These are phyloP conservation scores for Parasarocladium wereldwijsianum DNA, from an alignment of 2,329 filamentous ascomycete genomes.

Conservation along the genomic window DNA sequence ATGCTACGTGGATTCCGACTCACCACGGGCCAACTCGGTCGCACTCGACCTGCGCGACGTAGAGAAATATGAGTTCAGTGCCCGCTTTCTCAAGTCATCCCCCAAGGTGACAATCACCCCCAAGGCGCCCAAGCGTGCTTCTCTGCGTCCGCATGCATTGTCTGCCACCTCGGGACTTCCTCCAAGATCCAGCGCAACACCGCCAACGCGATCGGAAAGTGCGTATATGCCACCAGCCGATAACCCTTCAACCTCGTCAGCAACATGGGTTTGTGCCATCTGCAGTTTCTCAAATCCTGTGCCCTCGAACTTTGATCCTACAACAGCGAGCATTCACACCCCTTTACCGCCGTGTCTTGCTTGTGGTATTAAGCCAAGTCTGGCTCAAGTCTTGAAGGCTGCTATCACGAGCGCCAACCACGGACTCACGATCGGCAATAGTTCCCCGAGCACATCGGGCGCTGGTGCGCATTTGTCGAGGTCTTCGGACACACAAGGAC, in stretches of 20 bases:
- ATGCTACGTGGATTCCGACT: constrained; percentile 83
- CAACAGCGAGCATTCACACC: constrained; percentile 63
- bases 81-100: constrained; percentile 88
- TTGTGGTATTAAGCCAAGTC: constrained; percentile 83
- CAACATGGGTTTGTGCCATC: constrained; percentile 92
- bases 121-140: constrained; percentile 57
- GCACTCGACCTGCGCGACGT: constrained; percentile 82
- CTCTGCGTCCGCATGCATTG: constrained; percentile 38
- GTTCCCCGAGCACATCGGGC: constrained; percentile 6
- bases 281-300: constrained; percentile 91
- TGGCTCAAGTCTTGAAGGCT: constrained; percentile 73
- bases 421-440: constrained; percentile 18
- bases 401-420: constrained; percentile 62
- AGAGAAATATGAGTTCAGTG: constrained; percentile 82
- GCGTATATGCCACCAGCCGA: constrained; percentile 22
- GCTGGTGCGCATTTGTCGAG: too few species aligned
- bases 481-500: too few species aligned
- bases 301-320: constrained; percentile 83
- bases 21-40: constrained; percentile 73
- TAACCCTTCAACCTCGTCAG: constrained; percentile 37
- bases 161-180: constrained; percentile 26
- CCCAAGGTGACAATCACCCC: constrained; percentile 82
- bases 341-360: constrained; percentile 76
- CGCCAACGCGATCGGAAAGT: constrained; percentile 29
- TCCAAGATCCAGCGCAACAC: constrained; percentile 26